Evolutionary conservation across 2,329 filamentous ascomycete genomes (phyloP), one percentile per base, ranked within the genome.

Genomic region (Fusarium vanettenii): DNA sequence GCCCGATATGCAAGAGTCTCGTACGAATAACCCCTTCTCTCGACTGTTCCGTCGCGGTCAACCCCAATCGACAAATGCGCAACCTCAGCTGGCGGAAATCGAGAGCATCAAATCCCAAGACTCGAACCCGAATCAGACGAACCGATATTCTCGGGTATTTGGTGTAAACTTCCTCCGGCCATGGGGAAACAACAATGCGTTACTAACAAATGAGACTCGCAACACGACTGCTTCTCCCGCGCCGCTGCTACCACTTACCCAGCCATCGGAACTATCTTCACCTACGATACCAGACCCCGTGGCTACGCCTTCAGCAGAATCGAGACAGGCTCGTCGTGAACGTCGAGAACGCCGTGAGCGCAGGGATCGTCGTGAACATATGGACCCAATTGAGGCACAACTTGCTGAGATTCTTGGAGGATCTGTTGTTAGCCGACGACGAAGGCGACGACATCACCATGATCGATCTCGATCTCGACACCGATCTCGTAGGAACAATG

Each of bases 71-170:
- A 71, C 64, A 20, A 66, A 70, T 13, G 55, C 60, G 39, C 69
- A 73, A 35, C 37, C 69, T 10, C 73, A 74, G 6, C 72, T 73
- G 18, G 72, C 79, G 25, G 81, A 81, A 29, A 69, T 77, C 20
- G 82, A 86, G 56, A 86, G 84, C 22, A 87, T 87, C 37, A 90
- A 90, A 76, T 85, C 86, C 2, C 86, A 87, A 3, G 81, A 82
- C 4, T 83, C 86, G 16, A 78, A 77, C 85, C 2, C 85, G 85
- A 6, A 81, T 80, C 76, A 73, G 39, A 65, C 33, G 60, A 55
- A 52, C 56, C 60, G 14, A 37, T 29, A 65, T 45, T 37, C 73
- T 65, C 66, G 61, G 69, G 41, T 64, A 66, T 57, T 69, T 61
- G 50, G 43, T 39, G 31, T 66, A 22, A 66, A 57, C 60, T 71